phyloP scores from a whole-genome alignment of 768 basidiomycete genomes.

The Mycena latifolia region DNA sequence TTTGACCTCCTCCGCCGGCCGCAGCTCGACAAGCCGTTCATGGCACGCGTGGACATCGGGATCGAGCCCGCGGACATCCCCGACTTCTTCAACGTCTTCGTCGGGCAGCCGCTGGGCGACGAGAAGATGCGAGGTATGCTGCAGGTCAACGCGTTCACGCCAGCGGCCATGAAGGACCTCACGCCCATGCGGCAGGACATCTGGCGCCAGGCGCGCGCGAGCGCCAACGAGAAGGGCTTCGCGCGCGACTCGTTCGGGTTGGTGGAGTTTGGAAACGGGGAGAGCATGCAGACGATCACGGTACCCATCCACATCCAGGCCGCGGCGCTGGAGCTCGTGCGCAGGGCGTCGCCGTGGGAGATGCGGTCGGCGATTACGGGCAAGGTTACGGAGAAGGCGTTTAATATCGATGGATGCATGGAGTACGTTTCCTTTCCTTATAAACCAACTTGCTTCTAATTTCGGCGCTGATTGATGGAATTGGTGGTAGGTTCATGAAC shows the following conservation, averaged over 20 bases:
- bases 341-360: constrained; percentile 2
- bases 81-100: constrained; percentile 12
- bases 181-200: constrained; percentile 10
- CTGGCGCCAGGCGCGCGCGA: constrained; percentile 15
- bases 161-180: constrained; percentile 6
- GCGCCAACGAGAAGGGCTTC: background rate
- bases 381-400: background rate
- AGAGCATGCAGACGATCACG: constrained; percentile 5
- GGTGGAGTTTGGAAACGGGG: constrained; percentile 22
- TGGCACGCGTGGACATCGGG: constrained; percentile 25
- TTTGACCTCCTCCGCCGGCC: constrained; percentile 15
- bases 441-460: background rate
- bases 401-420: constrained; percentile 23
- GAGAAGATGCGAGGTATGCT: constrained; percentile 13
- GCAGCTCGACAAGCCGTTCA: constrained; percentile 19
- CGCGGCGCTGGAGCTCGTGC: constrained; percentile 5
- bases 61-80: constrained; percentile 21
- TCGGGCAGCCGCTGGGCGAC: background rate
- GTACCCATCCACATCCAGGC: background rate
- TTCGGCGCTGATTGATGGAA: no score
- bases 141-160: constrained; percentile 17
- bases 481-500: constrained; percentile 29
- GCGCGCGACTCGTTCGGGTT: background rate
- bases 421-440: background rate
- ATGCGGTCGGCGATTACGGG: constrained; percentile 25